Evolutionary conservation across 108 stramenopile species (phyloP), one percentile per base, ranked within the genome.

Genomic region (Craspedostauros australis): DNA sequence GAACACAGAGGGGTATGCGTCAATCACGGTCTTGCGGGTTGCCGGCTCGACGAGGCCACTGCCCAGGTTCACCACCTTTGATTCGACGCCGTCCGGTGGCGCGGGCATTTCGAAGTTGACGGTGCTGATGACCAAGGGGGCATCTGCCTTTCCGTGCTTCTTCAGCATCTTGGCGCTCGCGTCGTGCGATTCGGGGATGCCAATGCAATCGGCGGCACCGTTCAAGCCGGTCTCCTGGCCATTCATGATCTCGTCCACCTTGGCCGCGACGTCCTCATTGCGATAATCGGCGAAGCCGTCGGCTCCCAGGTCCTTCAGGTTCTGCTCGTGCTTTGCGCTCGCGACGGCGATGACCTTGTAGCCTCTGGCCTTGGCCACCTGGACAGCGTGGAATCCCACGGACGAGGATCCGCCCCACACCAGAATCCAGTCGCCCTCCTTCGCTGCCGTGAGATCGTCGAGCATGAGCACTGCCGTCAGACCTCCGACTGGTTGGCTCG

Each of bases 161-260:
- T 8, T 9, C 14, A 44, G 7, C 12, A 44, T n/a, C 15, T 44
- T 9, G 43, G n/a, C 43, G n/a, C 43, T 19, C 16, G 43, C 20
- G 8, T 16, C 43, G 12, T n/a, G 15, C 12, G n/a, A 9, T 8
- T 8, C n/a, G 12, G 8, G 8, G 14, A 9, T 19, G 12, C 43
- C 43, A 7, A 44, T 44, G 43, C 43, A 44, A 44, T 44, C 43
- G 16, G 20, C 43, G 14, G n/a, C 43, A 44, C 43, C 43, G 20
- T 15, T 15, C 43, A 44, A 19, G 15, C 9, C n/a, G 8, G 15
- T 8, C 43, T 9, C 7, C 43, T 44, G 8, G 8, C 20, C 43
- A 15, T 19, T 16, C 14, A 9, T 7, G 15, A 44, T 16, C 16
- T n/a, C 8, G 15, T n/a, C 7, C 9, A 44, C 15, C 15, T 8